These are phyloP conservation scores for Alternaria rosae DNA, from an alignment of 2,329 filamentous ascomycete species.

Conservation along the genomic window DNA sequence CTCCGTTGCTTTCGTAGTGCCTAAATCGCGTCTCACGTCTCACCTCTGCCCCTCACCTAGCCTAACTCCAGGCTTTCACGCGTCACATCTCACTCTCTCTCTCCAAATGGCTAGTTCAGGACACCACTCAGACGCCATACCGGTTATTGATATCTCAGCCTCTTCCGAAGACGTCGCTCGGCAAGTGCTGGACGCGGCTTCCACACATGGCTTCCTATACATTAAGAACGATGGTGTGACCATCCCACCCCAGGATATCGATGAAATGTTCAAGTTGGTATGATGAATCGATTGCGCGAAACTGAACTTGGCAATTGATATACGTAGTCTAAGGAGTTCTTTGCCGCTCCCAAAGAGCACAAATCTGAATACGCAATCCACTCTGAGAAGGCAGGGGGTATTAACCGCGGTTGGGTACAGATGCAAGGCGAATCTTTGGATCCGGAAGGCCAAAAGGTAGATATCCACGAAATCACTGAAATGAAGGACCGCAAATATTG, in stretches of 20 bases:
- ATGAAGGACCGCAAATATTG: neutral
- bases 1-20: neutral
- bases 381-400: slow-evolving; percentile 58
- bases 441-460: slow-evolving; percentile 79
- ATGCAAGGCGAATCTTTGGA: slow-evolving; percentile 91
- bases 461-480: neutral
- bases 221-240: slow-evolving; percentile 76
- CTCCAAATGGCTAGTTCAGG: slow-evolving; percentile 26
- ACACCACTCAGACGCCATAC: slow-evolving; percentile 59
- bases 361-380: slow-evolving; percentile 79
- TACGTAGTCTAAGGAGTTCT: slow-evolving; percentile 73
- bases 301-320: neutral
- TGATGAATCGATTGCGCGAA: slow-evolving; percentile 11
- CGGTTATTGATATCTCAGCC: slow-evolving; percentile 81
- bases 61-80: neutral
- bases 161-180: slow-evolving; percentile 67
- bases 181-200: slow-evolving; percentile 78
- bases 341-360: slow-evolving; percentile 72
- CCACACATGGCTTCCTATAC: slow-evolving; percentile 87
- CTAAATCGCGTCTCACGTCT: neutral
- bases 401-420: slow-evolving; percentile 88
- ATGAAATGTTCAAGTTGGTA: slow-evolving; percentile 78
- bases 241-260: slow-evolving; percentile 71
- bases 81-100: neutral
- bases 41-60: slow-evolving; percentile 11